Percentiles rank a stretch among this genome's conserved stretches.
phyloP scores from a whole-genome alignment of 805 yeast genomes.

The Pichia manshurica region DNA sequence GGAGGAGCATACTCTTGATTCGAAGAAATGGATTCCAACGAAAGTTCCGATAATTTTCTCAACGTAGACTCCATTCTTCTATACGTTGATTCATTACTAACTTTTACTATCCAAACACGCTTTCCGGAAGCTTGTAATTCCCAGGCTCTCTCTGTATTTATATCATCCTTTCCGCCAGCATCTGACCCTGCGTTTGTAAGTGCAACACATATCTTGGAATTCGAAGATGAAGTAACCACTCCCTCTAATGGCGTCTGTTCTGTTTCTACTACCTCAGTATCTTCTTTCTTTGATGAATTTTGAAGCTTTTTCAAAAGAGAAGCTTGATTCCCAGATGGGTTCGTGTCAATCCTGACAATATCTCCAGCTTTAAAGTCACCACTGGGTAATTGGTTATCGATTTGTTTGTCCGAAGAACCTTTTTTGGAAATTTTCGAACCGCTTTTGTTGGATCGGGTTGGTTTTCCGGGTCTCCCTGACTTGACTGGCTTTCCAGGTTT shows the following conservation, averaged over 20 bases:
- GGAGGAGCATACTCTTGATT: constrained; percentile 6
- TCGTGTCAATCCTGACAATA: constrained; percentile 56
- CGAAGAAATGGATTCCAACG: constrained; percentile 28
- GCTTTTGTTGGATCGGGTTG: not conserved
- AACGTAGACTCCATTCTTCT: constrained; percentile 75
- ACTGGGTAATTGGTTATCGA: constrained; percentile 29
- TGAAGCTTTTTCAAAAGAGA: constrained; percentile 23
- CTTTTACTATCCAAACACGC: constrained; percentile 60
- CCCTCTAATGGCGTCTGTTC: constrained; percentile 43
- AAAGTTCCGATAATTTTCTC: constrained; percentile 53
- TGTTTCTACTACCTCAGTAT: constrained; percentile 20
- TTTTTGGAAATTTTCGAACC: constrained; percentile 1
- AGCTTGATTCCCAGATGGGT: constrained; percentile 27
- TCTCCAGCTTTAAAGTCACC: constrained; percentile 64
- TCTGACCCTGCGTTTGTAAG: constrained; percentile 30
- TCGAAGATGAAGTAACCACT: constrained; percentile 53
- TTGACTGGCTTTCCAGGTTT: not conserved
- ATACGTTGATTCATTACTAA: constrained; percentile 65
- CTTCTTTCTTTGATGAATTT: constrained; percentile 28
- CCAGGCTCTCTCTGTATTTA: constrained; percentile 5
- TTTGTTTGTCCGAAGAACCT: constrained; percentile 17
- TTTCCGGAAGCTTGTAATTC: not conserved
- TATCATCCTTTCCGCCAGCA: not conserved
- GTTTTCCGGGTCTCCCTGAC: not conserved
- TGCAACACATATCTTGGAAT: constrained; percentile 47